Percentiles rank a stretch among this genome's conserved stretches.
These are phyloP conservation scores for Somion occarium DNA, from an alignment of 1,284 basidiomycete species.

Conservation along the genomic window DNA sequence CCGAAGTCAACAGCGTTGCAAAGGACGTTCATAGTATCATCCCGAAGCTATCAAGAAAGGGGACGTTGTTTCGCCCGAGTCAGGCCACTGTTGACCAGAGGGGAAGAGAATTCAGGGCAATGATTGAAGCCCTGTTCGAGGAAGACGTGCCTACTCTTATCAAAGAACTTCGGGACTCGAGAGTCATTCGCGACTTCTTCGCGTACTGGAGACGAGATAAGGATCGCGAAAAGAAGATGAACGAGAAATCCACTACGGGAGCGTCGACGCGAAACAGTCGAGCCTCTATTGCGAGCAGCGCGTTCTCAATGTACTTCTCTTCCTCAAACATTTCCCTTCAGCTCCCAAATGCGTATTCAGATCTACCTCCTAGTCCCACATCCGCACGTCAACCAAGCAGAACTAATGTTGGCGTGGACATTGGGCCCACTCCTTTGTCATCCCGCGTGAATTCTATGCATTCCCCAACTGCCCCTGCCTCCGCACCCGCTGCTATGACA, in stretches of 20 bases:
- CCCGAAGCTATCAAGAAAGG: slow-evolving; percentile 65
- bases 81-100: slow-evolving; percentile 63
- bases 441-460: no score
- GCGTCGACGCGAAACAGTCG: slow-evolving; percentile 15
- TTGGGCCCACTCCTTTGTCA: no score
- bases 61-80: slow-evolving; percentile 64
- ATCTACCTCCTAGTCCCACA: slow-evolving; percentile 21
- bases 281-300: slow-evolving; percentile 33
- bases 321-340: slow-evolving; percentile 8
- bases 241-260: slow-evolving; percentile 3
- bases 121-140: slow-evolving; percentile 54
- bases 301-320: slow-evolving; percentile 52
- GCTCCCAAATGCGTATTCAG: slow-evolving; percentile 33
- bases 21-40: slow-evolving; percentile 60
- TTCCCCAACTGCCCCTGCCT: no score
- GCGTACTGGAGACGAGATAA: slow-evolving; percentile 68
- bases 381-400: neutral
- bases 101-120: slow-evolving; percentile 48
- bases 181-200: slow-evolving; percentile 67
- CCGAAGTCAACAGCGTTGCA: slow-evolving; percentile 64
- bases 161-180: slow-evolving; percentile 55
- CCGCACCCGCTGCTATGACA: neutral
- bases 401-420: no score
- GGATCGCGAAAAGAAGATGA: slow-evolving; percentile 46
- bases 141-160: slow-evolving; percentile 62